phyloP scores from a whole-genome alignment of 2,329 filamentous ascomycete genomes.

The Trichophyton verrucosum region DNA sequence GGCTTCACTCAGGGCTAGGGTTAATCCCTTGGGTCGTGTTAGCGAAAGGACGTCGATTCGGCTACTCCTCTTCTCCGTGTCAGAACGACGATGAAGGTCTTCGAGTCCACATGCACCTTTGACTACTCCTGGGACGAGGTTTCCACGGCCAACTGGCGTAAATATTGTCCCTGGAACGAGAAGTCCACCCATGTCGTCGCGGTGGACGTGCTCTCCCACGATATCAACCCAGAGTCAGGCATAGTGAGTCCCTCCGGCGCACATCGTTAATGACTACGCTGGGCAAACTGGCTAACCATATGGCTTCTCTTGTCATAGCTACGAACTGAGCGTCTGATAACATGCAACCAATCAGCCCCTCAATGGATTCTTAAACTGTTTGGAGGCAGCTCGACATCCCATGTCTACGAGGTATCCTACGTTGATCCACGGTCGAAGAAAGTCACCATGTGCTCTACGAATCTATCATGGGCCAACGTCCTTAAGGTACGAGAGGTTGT shows the following conservation, averaged over 20 bases:
- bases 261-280: background rate
- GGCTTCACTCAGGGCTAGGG: background rate
- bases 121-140: slow-evolving; percentile 99
- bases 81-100: slow-evolving; percentile 67
- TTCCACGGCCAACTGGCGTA: slow-evolving; percentile 93
- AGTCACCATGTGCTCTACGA: slow-evolving; percentile 93
- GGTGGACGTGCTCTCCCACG: slow-evolving; percentile 78
- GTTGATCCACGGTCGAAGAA: slow-evolving; percentile 73
- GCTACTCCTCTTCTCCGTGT: background rate
- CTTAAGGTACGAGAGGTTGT: slow-evolving; percentile 89
- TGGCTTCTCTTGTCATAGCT: slow-evolving; percentile 34
- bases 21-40: background rate
- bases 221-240: slow-evolving; percentile 50
- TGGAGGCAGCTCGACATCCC: slow-evolving; percentile 65
- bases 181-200: slow-evolving; percentile 94
- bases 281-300: background rate
- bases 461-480: slow-evolving; percentile 84
- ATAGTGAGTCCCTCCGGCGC: slow-evolving; percentile 42
- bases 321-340: slow-evolving; percentile 55
- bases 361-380: slow-evolving; percentile 59
- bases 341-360: slow-evolving; percentile 37
- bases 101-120: slow-evolving; percentile 78
- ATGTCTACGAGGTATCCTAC: slow-evolving; percentile 92
- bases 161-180: slow-evolving; percentile 98
- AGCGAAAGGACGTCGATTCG: background rate